A percentile compares a stretch with the other conserved stretches of the same genome.
Evolutionary conservation across 2,329 filamentous ascomycete genomes (phyloP).

Genomic region (Clonostachys rhizophaga): DNA sequence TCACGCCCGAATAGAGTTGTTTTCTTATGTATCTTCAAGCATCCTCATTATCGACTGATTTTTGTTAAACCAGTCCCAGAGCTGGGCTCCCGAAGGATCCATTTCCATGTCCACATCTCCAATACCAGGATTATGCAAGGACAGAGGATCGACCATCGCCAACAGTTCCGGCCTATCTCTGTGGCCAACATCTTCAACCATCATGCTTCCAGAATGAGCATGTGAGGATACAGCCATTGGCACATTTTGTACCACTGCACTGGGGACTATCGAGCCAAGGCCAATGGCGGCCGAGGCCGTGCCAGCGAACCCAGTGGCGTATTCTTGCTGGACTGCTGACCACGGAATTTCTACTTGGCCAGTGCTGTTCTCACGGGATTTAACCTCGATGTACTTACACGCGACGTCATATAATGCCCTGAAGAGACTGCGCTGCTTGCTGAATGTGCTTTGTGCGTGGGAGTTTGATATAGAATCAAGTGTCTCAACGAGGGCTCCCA

Average conservation of each 20-base stretch:
- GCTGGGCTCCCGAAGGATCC: slow-evolving; percentile 6
- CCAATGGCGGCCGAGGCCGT: not conserved
- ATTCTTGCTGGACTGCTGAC: not conserved
- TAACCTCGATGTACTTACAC: slow-evolving; percentile 11
- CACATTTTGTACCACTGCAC: no score
- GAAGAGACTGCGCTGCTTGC: slow-evolving; percentile 12
- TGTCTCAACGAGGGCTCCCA: slow-evolving; percentile 6
- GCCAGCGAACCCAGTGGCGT: not conserved
- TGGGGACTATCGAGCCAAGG: not conserved
- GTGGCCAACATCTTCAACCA: not conserved
- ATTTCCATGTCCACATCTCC: slow-evolving; percentile 6
- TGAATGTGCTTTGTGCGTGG: slow-evolving; percentile 2
- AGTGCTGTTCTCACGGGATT: not conserved
- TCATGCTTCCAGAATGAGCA: no score
- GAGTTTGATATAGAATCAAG: slow-evolving; percentile 4
- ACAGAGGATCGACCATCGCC: not conserved
- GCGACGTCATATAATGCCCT: slow-evolving; percentile 13
- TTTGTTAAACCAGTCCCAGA: slow-evolving; percentile 10
- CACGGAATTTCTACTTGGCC: not conserved
- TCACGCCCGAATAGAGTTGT: not conserved
- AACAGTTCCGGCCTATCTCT: no score
- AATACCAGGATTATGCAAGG: not conserved
- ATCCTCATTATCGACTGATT: slow-evolving; percentile 10
- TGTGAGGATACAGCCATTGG: no score
- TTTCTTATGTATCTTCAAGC: slow-evolving; percentile 6